Percentiles rank a stretch among this genome's conserved stretches.
Evolutionary conservation across 306 rosid genomes (phyloP).

Genomic region (Malus fusca): DNA sequence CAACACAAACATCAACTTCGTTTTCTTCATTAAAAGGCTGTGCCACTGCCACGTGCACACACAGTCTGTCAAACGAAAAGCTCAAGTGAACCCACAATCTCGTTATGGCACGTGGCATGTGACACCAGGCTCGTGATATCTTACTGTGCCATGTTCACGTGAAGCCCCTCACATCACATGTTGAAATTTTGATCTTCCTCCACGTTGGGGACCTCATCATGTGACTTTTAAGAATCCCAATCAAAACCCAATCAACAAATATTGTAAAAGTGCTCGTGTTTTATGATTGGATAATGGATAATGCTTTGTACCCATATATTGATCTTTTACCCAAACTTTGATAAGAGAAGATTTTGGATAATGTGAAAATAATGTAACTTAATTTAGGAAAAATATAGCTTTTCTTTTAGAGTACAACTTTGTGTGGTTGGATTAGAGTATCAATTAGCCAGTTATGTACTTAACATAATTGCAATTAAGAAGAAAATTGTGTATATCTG

Average conservation of each 20-base stretch:
- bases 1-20: not conserved
- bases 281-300: too few species aligned
- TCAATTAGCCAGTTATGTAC: too few species aligned
- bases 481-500: too few species aligned
- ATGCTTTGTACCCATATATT: too few species aligned
- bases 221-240: not conserved
- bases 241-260: too few species aligned
- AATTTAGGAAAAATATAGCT: not conserved
- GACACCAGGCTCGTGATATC: not conserved
- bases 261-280: too few species aligned
- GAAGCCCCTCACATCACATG: not conserved
- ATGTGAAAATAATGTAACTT: not conserved
- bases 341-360: not conserved
- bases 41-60: not conserved
- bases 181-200: not conserved
- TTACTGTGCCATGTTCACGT: slow-evolving; percentile 27
- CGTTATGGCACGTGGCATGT: slow-evolving; percentile 10
- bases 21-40: not conserved
- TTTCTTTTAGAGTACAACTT: not conserved
- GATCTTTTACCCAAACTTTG: too few species aligned
- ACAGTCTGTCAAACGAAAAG: not conserved
- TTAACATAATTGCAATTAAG: too few species aligned
- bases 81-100: not conserved
- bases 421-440: too few species aligned
- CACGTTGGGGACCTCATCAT: slow-evolving; percentile 21